Evolutionary conservation across 768 basidiomycete genomes (phyloP), one percentile per base, ranked within the genome.

Genomic region (Amanita rimosa): DNA sequence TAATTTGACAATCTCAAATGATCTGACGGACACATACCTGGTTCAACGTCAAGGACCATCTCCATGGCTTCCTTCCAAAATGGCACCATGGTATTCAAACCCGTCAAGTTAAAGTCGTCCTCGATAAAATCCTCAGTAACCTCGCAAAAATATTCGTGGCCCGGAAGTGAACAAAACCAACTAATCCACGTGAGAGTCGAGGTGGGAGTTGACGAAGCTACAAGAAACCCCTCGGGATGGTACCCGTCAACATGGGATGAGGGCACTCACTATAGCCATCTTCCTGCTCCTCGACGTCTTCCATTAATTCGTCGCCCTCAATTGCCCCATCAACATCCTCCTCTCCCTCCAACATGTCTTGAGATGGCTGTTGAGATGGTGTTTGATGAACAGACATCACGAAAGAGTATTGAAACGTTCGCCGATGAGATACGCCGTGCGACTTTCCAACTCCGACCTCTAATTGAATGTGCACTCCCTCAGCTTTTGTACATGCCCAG

Each of bases 11-110:
- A 29, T 35, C 22, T 19, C 48, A 43, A 27, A 48, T n/a, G 16
- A 37, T 42, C 46, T 51, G 38, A 36, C 59, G 55, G 54, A 58
- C 56, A 55, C 83, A 64, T 62, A 94, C 95, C 93, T 72, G 96
- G 92, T 67, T 99, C 96, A 46, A 98, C 95, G 68, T 99, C 96
- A 55, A 99, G 67, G 13, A 99, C 92, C 96, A 99, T 99, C 70
- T 99, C 96, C 85, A 99, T 88, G 39, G 96, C 96, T 64, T 99
- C 96, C 64, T 97, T 98, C 92, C 95, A 99, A 63, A 99, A 99
- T 6, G 96, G 96, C 14, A 98, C 96, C 83, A 94, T 83, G 27
- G 78, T 77, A 60, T 93, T 95, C 63, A 99, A 67, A 5, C 96
- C 96, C 4, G 96, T 99, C 34, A 99, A 73, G 69, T 99, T 99